These are phyloP conservation scores for Aspergillus bombycis DNA, from an alignment of 2,329 filamentous ascomycete species.

Conservation along the genomic window DNA sequence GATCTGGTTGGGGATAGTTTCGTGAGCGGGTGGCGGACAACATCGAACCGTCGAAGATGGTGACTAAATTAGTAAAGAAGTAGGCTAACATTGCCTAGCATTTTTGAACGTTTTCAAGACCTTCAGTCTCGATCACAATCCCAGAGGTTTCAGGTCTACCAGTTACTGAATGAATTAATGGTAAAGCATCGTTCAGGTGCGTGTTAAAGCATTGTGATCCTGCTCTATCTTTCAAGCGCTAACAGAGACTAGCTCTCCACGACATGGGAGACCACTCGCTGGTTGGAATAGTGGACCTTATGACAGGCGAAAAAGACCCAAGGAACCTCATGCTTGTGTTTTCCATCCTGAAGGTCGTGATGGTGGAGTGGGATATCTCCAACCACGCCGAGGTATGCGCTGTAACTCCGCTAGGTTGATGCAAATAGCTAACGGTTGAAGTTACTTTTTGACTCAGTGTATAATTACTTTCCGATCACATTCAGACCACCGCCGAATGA, in stretches of 20 bases:
- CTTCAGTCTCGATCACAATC: constrained; percentile 64
- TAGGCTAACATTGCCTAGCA: constrained; percentile 36
- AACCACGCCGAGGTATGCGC: constrained; percentile 58
- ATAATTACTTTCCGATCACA: constrained; percentile 74
- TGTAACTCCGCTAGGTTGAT: neutral
- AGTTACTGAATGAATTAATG: constrained; percentile 64
- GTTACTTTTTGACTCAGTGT: constrained; percentile 67
- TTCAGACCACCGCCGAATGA: constrained; percentile 71
- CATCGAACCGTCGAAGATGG: neutral
- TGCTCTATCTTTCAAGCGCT: neutral
- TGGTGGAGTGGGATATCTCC: constrained; percentile 69
- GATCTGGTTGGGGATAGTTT: neutral
- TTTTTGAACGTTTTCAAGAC: constrained; percentile 58
- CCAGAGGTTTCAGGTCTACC: constrained; percentile 66
- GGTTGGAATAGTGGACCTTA: constrained; percentile 64
- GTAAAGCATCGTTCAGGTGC: constrained; percentile 61
- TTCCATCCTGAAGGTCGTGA: constrained; percentile 67
- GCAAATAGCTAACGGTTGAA: constrained; percentile 27
- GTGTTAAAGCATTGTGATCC: constrained; percentile 8
- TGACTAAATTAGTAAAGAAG: neutral
- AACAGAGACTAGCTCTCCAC: constrained; percentile 49
- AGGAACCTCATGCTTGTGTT: constrained; percentile 72
- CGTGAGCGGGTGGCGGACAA: neutral
- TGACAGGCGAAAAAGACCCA: constrained; percentile 70
- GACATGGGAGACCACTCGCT: constrained; percentile 64